Evolutionary conservation across 2,329 filamentous ascomycete genomes (phyloP), one percentile per base, ranked within the genome.

Genomic region (Metarhizium robertsii): DNA sequence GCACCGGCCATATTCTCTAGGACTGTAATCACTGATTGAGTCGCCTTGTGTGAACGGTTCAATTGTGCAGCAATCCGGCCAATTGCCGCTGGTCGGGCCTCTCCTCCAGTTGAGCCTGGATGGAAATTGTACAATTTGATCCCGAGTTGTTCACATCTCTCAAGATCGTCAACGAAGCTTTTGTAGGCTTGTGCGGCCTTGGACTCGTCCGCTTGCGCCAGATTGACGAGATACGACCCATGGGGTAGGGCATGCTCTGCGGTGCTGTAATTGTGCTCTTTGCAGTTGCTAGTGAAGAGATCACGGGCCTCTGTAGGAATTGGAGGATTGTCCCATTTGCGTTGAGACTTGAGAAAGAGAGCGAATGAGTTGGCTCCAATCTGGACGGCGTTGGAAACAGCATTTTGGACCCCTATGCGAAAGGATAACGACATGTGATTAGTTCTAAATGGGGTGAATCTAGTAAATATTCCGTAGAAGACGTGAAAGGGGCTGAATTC

Each of bases 81-180:
- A 56, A 95, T 86, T 3, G 92, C 92, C 20, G 83, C 85, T 0
- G 78, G 74, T 40, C 86, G 82, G 3, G 80, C 77, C 38, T 80
- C 80, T 50, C 86, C 84, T 55, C 87, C 87, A 2, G 87, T 87
- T 56, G 86, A 92, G 20, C 94, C 94, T 0, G 94, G 94, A 67
- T 99, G 94, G 74, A 99, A 97, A 72, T 99, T 99, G 76, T 97
- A 99, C n/a, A 96, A 79, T 59, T 75, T 79, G 65, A 99, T 96
- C 1, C 91, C 90, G 0, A 99, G 81, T 49, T 80, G 78, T 66
- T 96, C 88, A 69, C 94, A 97, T 10, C 94, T 84, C 52, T 82
- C 75, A 1, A 99, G 77, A 68, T 99, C 94, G 64, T 99, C 92
- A 16, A 95, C 66, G 69, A 99, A 99, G 56, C 84, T 83, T 43